phyloP scores from a whole-genome alignment of 495 filamentous ascomycete species.

The Entonaema liquescens region DNA sequence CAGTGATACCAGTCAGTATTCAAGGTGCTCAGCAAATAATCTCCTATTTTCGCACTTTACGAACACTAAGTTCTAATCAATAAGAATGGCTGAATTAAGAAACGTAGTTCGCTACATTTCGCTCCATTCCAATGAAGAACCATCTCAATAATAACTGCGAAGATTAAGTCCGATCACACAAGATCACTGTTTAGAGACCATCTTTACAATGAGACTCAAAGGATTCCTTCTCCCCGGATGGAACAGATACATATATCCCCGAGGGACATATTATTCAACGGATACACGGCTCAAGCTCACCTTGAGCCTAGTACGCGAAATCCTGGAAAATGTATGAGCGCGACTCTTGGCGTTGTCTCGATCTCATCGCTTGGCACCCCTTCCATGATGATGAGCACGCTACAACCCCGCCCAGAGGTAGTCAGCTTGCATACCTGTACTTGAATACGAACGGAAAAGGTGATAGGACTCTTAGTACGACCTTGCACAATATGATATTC shows the following conservation, averaged over 20 bases:
- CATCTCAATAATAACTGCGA: too few species aligned
- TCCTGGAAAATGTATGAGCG: constrained; percentile 19
- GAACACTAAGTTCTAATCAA: background rate
- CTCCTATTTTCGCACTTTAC: background rate
- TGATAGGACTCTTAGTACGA: background rate
- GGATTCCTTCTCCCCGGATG: background rate
- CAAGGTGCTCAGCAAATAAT: too few species aligned
- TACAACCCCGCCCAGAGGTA: background rate
- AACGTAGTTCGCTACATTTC: background rate
- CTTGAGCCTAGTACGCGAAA: background rate
- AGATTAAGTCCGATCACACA: too few species aligned
- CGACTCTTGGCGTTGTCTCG: constrained; percentile 26
- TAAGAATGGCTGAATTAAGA: background rate
- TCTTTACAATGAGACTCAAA: too few species aligned
- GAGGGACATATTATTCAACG: constrained; percentile 10
- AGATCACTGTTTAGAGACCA: too few species aligned
- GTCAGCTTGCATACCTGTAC: background rate
- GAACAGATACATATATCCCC: background rate
- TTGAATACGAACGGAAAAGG: background rate
- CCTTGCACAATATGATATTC: background rate
- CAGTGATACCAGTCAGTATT: too few species aligned
- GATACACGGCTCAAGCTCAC: background rate
- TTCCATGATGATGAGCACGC: constrained; percentile 3
- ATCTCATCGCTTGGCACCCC: constrained; percentile 32
- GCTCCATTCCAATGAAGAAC: background rate